A percentile compares a stretch with the other conserved stretches of the same genome.
Conservation (phyloP, 176 grass and related monocot genomes). For the Zoysia pacifica region DNA sequence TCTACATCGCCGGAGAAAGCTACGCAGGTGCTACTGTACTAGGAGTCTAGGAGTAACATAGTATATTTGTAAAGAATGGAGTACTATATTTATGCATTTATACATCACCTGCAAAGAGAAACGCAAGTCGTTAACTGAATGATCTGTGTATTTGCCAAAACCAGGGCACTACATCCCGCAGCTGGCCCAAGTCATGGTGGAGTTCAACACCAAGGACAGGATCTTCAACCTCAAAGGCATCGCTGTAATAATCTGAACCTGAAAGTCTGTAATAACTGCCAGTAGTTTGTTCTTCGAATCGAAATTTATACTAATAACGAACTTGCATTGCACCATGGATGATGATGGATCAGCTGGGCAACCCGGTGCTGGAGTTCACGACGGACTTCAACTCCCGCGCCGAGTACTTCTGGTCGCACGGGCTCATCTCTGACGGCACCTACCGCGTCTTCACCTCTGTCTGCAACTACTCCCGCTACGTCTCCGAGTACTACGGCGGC, state of each 20-base stretch:
- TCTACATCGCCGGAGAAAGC: slow-evolving; percentile 96
- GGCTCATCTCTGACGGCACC: slow-evolving; percentile 89
- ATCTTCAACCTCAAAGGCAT: slow-evolving; percentile 93
- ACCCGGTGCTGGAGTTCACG: slow-evolving; percentile 87
- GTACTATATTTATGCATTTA: no score
- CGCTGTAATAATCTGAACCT: slow-evolving; percentile 51
- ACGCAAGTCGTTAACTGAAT: background rate
- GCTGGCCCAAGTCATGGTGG: slow-evolving; percentile 82
- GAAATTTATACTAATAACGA: no score
- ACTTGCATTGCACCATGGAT: no score
- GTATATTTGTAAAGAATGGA: no score
- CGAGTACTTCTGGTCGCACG: slow-evolving; percentile 97
- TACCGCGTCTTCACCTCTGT: slow-evolving; percentile 74
- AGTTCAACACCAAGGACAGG: slow-evolving; percentile 71
- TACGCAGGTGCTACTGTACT: slow-evolving; percentile 98
- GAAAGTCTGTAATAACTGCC: no score
- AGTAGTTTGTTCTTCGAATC: no score
- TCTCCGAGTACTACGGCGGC: slow-evolving; percentile 89
- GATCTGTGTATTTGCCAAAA: background rate
- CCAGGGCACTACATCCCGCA: slow-evolving; percentile 97
- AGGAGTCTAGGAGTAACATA: no score
- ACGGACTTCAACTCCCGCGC: slow-evolving; percentile 97
- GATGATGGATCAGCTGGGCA: slow-evolving; percentile 82
- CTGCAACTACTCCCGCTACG: slow-evolving; percentile 97
- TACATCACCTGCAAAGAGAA: no score